phyloP scores from a whole-genome alignment of 2,329 filamentous ascomycete genomes.

The Scytalidium lignicola region DNA sequence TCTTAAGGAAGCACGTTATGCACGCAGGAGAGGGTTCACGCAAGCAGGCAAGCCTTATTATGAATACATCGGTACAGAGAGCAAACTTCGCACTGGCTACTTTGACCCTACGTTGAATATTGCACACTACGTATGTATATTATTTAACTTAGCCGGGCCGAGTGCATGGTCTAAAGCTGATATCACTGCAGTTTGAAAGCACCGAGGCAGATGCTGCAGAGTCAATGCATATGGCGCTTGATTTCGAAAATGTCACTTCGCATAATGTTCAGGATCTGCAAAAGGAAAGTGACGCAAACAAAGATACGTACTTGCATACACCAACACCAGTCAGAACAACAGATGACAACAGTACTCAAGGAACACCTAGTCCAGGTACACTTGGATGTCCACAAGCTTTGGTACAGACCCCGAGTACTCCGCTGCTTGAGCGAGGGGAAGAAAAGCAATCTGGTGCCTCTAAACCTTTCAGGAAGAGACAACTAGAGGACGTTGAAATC shows the following conservation, averaged over 20 bases:
- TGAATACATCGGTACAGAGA: background rate
- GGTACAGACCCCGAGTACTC: no score
- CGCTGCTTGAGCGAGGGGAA: no score
- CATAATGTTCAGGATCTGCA: background rate
- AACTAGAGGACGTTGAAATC: background rate
- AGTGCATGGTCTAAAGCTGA: background rate
- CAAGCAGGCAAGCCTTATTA: background rate
- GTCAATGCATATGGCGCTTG: background rate
- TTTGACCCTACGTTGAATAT: constrained; percentile 1
- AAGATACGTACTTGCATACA: background rate
- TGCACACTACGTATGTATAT: constrained; percentile 1
- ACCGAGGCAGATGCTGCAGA: background rate
- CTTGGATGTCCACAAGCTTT: no score
- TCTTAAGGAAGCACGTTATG: background rate
- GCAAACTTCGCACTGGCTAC: background rate
- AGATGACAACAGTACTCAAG: constrained; percentile 12
- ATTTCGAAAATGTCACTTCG: constrained; percentile 15
- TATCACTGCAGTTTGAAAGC: background rate
- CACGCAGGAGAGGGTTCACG: background rate
- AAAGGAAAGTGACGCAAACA: background rate
- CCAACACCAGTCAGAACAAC: background rate
- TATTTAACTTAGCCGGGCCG: background rate
- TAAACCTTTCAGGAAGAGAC: no score
- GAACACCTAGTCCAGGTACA: constrained; percentile 9
- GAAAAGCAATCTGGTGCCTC: no score